Evolutionary conservation across 2,329 filamentous ascomycete genomes (phyloP).

Genomic region (Sporothrix mexicana): DNA sequence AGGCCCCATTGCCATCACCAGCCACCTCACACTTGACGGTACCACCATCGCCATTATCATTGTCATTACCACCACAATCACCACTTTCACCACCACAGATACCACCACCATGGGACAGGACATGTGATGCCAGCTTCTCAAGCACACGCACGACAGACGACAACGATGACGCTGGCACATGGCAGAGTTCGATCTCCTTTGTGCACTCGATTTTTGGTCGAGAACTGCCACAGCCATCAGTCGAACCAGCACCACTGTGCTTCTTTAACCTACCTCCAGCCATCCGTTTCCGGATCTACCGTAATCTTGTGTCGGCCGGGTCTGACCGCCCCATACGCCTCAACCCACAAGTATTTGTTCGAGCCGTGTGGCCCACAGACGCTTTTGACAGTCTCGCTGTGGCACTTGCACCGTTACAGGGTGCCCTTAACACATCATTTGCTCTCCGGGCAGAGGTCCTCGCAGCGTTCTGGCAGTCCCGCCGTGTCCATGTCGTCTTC

Average conservation of each 20-base stretch:
- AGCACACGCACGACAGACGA: neutral
- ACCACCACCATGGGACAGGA: conserved; percentile 35
- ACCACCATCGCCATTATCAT: neutral
- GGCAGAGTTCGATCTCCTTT: neutral
- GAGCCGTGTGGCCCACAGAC: conserved; percentile 45
- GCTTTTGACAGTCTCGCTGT: conserved; percentile 45
- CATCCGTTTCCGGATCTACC: conserved; percentile 17
- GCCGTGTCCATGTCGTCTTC: conserved; percentile 49
- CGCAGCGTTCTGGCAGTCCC: conserved; percentile 45
- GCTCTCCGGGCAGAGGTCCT: conserved; percentile 49
- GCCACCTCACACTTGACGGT: neutral
- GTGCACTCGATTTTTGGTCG: conserved; percentile 19
- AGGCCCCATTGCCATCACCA: neutral
- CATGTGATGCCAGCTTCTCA: conserved; percentile 28
- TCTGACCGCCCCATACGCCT: conserved; percentile 32
- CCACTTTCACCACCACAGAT: neutral
- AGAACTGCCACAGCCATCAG: neutral
- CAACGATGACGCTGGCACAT: neutral
- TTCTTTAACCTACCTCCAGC: neutral
- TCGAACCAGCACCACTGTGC: neutral
- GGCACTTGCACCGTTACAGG: conserved; percentile 36
- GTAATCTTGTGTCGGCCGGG: neutral
- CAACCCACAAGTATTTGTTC: conserved; percentile 44
- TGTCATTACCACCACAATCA: neutral
- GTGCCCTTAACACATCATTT: conserved; percentile 35